Conservation (phyloP, 1,284 basidiomycete genomes). For the Marasmius sp. region DNA sequence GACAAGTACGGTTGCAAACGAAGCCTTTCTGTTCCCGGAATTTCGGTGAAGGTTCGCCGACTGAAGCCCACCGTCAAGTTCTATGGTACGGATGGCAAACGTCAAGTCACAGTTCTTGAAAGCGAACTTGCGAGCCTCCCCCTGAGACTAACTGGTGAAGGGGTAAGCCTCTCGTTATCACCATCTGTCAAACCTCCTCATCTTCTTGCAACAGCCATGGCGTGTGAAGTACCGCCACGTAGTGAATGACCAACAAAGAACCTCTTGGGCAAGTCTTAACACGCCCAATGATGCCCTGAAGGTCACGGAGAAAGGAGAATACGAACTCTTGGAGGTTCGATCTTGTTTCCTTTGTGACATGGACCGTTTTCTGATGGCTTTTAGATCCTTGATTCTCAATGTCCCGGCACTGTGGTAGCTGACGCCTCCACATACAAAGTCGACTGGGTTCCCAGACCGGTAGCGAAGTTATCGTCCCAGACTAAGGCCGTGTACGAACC, state of each 20-base stretch:
- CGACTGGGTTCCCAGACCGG: conserved; percentile 75
- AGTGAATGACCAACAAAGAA: conserved; percentile 36
- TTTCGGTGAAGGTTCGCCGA: conserved; percentile 88
- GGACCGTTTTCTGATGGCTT: conserved; percentile 5
- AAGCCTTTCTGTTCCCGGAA: conserved; percentile 71
- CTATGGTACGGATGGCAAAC: conserved; percentile 60
- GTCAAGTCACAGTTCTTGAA: conserved; percentile 72
- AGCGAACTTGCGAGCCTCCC: conserved; percentile 74
- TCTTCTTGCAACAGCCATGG: conserved; percentile 68
- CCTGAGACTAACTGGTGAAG: conserved; percentile 83
- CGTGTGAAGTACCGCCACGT: conserved; percentile 69
- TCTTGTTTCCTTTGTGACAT: not conserved
- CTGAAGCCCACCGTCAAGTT: conserved; percentile 89
- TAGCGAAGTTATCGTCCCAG: conserved; percentile 56
- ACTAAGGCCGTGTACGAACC: conserved; percentile 54
- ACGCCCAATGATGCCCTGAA: conserved; percentile 72
- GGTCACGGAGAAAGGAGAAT: conserved; percentile 72
- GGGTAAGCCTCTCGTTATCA: conserved; percentile 48
- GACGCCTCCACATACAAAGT: conserved; percentile 70
- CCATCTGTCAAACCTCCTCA: conserved; percentile 2
- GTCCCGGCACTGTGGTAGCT: conserved; percentile 70
- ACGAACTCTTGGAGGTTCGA: conserved; percentile 69
- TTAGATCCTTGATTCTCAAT: conserved; percentile 83
- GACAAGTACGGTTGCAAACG: conserved; percentile 90
- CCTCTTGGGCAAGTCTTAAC: conserved; percentile 47